phyloP scores from a whole-genome alignment of 169 alveolate species.

The Eimeria falciformis region DNA sequence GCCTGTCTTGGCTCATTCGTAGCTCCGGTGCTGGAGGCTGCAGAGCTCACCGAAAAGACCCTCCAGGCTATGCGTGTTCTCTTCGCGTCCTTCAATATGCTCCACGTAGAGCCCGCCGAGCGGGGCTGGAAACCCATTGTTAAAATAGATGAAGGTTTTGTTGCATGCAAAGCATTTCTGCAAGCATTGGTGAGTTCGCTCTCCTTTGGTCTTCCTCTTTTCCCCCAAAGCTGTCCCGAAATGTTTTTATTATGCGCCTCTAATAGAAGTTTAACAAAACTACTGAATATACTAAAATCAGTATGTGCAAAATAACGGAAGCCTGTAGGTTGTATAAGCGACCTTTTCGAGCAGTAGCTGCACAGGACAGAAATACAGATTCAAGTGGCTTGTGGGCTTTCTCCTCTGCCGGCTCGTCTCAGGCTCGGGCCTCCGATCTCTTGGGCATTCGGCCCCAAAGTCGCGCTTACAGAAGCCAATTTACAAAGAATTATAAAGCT shows the following conservation, averaged over 20 bases:
- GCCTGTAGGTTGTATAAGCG: too few species aligned
- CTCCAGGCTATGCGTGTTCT: neutral
- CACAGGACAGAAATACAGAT: too few species aligned
- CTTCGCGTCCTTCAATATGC: neutral
- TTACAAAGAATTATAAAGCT: conserved; percentile 72
- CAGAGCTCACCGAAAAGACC: neutral
- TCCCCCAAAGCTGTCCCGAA: too few species aligned
- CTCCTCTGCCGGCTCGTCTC: too few species aligned
- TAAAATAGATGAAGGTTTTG: conserved; percentile 18
- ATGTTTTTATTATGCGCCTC: too few species aligned
- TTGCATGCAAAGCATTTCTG: conserved; percentile 57
- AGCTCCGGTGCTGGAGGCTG: neutral
- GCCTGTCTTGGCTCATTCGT: neutral
- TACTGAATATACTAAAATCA: too few species aligned
- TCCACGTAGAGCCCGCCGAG: neutral
- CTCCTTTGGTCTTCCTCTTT: neutral
- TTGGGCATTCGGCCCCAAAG: conserved; percentile 59
- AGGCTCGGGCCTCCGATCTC: conserved; percentile 52
- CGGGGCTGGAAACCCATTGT: conserved; percentile 55
- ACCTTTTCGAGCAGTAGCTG: too few species aligned
- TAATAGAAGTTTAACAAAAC: too few species aligned
- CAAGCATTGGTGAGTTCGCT: conserved; percentile 44
- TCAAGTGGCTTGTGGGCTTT: too few species aligned
- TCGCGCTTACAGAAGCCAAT: conserved; percentile 65
- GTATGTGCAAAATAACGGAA: too few species aligned